phyloP scores from a whole-genome alignment of 345 rosid species.

The Eucalyptus urophylla region DNA sequence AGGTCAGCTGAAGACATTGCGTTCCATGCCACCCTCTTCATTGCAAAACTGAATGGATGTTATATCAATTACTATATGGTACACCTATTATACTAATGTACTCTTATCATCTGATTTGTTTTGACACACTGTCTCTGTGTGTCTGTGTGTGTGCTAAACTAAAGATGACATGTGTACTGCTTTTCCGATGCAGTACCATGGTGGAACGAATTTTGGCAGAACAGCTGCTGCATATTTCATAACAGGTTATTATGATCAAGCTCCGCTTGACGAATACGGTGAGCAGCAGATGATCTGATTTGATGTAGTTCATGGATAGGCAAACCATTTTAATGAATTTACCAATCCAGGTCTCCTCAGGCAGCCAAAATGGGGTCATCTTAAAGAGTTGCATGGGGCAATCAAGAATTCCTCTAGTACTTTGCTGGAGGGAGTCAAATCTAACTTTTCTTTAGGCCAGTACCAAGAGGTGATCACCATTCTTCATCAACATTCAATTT shows the following conservation, averaged over 20 bases:
- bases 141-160: not conserved
- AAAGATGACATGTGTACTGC: not conserved
- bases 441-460: conserved; percentile 44
- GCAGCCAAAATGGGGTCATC: conserved; percentile 87
- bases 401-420: conserved; percentile 35
- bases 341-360: conserved; percentile 41
- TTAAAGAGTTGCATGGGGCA: conserved; percentile 61
- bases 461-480: conserved; percentile 31
- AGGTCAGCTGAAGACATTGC: conserved; percentile 83
- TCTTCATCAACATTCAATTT: not conserved
- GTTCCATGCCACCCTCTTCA: conserved; percentile 58
- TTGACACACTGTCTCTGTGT: not conserved
- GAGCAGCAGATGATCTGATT: not conserved
- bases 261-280: conserved; percentile 95
- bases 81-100: not conserved
- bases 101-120: not conserved
- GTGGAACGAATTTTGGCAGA: conserved; percentile 95
- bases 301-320: not conserved
- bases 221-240: conserved; percentile 52
- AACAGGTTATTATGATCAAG: conserved; percentile 76
- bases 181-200: conserved; percentile 48
- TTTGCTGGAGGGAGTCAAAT: conserved; percentile 41
- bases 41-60: conserved; percentile 72
- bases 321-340: not conserved
- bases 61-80: conserved; percentile 91